Percentiles rank a stretch among this genome's conserved stretches.
Evolutionary conservation across 495 filamentous ascomycete species (phyloP).

Genomic region (Sphaerosporella brunnea): DNA sequence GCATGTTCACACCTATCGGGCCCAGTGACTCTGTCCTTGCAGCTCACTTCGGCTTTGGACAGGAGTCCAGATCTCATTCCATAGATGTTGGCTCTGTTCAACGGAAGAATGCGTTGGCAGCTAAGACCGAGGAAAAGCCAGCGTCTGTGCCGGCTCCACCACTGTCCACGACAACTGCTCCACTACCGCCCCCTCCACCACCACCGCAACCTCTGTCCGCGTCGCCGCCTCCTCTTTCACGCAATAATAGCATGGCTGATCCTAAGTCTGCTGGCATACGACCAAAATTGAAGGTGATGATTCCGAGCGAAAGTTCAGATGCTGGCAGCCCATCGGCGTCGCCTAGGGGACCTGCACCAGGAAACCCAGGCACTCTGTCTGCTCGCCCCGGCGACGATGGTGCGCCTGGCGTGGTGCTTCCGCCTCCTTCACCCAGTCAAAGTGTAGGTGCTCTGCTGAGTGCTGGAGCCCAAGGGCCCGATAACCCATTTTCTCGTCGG

Average conservation of each 20-base stretch:
- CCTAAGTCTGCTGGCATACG: conserved; percentile 44
- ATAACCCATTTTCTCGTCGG: conserved; percentile 88
- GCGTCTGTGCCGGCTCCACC: no score
- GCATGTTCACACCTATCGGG: conserved; percentile 94
- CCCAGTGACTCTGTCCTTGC: conserved; percentile 76
- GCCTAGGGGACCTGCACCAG: conserved; percentile 53
- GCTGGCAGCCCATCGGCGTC: conserved; percentile 59
- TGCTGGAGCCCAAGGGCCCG: conserved; percentile 79
- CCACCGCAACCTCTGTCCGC: neutral
- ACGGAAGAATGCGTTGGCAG: no score
- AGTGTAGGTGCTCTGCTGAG: conserved; percentile 59
- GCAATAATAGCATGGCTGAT: conserved; percentile 45
- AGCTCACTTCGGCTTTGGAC: conserved; percentile 51
- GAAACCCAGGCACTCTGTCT: conserved; percentile 36
- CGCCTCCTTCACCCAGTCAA: conserved; percentile 71
- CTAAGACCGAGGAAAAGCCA: neutral
- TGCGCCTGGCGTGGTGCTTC: conserved; percentile 60
- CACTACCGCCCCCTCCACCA: neutral
- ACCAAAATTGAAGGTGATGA: conserved; percentile 79
- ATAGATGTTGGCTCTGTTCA: conserved; percentile 37
- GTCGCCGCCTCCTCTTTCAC: conserved; percentile 43
- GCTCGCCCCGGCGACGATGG: conserved; percentile 35
- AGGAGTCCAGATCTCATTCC: conserved; percentile 41
- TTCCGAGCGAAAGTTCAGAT: conserved; percentile 78
- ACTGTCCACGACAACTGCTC: no score